Base-by-base conservation (phyloP, 176 grass and related monocot genomes). In the Paspalum vaginatum region DNA sequence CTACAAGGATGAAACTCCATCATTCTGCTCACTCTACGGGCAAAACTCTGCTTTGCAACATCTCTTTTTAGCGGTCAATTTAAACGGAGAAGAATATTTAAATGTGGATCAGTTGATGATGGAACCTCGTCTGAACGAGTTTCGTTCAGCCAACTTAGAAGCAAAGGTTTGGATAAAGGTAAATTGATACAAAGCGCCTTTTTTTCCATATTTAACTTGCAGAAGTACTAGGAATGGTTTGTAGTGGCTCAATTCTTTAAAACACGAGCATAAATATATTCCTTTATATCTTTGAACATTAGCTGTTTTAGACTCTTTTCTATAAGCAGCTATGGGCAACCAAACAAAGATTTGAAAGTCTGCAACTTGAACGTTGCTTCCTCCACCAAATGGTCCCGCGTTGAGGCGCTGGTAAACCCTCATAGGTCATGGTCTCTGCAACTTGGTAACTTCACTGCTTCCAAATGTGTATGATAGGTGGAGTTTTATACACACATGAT, bases 251-350 rank as follows among this genome's bases (percentile, higher is more conserved):
- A 68, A 14, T 76, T 37, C 65, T 24, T 68, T 45, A 15, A 48
- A 70, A 26, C 67, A 47, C 69, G 12, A 13, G 10, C 55, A 58
- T 58, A 12, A 10, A 58, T 8, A 18, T 49, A 12, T 58, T 65
- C 49, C 20, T 14, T 63, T 37, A 43, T 26, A 24, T 5, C 80
- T 74, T 68, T 45, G 17, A 65, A 37, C 16, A 74, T 57, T 53
- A 55, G 20, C 49, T 85, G 65, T 7, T 48, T 5, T 70, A 79
- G 68, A 64, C 85, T 61, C 55, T 89, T 85, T 89, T 85, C 71
- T 85, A 71, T 54, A 85, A 58, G 63, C 26, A 85, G 56, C 16
- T 3, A 64, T 41, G 48, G 27, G 32, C 41, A 85, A 16, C 70
- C 61, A 45, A 80, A 85, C 32, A 32, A 32, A 32, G 32, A 32